These are phyloP conservation scores for Leccinum subrobustum DNA, from an alignment of 1,284 basidiomycete species.

Conservation along the genomic window DNA sequence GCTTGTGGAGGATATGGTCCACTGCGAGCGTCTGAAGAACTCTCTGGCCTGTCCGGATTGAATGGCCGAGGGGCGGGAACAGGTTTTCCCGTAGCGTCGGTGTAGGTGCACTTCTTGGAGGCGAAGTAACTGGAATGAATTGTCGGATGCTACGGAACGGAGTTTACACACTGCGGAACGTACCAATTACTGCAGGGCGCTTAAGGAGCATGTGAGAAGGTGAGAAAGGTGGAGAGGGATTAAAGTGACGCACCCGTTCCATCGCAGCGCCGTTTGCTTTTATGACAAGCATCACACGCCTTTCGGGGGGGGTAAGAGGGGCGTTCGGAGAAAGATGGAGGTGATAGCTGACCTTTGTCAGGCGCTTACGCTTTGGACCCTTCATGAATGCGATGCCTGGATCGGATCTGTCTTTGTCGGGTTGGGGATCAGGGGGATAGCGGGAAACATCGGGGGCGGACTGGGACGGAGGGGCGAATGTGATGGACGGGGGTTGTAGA, in stretches of 20 bases:
- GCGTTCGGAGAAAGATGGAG: slow-evolving; percentile 3
- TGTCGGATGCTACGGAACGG: slow-evolving; percentile 5
- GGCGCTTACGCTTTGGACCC: slow-evolving; percentile 62
- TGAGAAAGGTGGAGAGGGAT: slow-evolving; percentile 11
- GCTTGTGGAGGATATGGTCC: slow-evolving; percentile 15
- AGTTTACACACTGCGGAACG: slow-evolving; percentile 18
- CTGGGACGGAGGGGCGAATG: slow-evolving; percentile 25
- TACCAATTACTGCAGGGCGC: slow-evolving; percentile 82
- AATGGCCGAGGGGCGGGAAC: slow-evolving; percentile 65
- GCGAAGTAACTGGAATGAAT: slow-evolving; percentile 62
- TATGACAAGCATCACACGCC: slow-evolving; percentile 83
- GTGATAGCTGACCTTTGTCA: slow-evolving; percentile 56
- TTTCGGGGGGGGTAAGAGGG: slow-evolving; percentile 31
- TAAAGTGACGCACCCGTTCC: slow-evolving; percentile 59
- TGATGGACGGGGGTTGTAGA: slow-evolving; percentile 17
- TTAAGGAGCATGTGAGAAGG: slow-evolving; percentile 30
- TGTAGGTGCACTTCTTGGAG: slow-evolving; percentile 77
- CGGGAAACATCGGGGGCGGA: slow-evolving; percentile 22
- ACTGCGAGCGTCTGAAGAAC: slow-evolving; percentile 20
- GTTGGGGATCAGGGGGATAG: slow-evolving; percentile 18
- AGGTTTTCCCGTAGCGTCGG: slow-evolving; percentile 71
- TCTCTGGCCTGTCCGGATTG: slow-evolving; percentile 26
- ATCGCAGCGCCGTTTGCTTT: slow-evolving; percentile 79
- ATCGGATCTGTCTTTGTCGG: slow-evolving; percentile 29
- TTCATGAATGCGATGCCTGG: slow-evolving; percentile 43